phyloP scores from a whole-genome alignment of 164 flowering plant genomes.

The Sextonia rubra region DNA sequence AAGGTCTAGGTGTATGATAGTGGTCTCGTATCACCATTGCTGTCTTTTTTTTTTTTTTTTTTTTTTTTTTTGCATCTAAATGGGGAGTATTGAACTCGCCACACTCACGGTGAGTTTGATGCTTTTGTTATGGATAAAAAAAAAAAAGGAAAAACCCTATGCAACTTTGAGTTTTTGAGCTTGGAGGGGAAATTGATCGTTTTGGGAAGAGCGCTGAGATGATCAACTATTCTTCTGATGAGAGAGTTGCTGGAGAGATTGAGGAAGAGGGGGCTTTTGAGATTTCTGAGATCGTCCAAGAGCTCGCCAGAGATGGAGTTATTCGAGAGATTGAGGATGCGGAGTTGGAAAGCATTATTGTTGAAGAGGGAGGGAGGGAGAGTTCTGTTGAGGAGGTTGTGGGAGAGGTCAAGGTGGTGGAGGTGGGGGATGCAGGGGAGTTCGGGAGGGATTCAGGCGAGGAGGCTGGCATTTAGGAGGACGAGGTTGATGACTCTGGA shows the following conservation, averaged over 20 bases:
- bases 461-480: slow-evolving; percentile 58
- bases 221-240: slow-evolving; percentile 52
- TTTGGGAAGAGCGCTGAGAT: slow-evolving; percentile 32
- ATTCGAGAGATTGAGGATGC: slow-evolving; percentile 50
- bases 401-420: slow-evolving; percentile 61
- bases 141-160: no score
- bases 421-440: slow-evolving; percentile 56
- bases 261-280: slow-evolving; percentile 45
- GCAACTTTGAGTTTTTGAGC: no score
- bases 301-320: slow-evolving; percentile 70
- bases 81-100: no score
- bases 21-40: no score
- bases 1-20: no score
- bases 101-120: no score
- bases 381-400: slow-evolving; percentile 80
- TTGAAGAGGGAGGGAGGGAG: slow-evolving; percentile 33
- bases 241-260: slow-evolving; percentile 81
- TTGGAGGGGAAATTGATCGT: no score
- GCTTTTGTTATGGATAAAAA: no score
- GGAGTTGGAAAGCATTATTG: slow-evolving; percentile 44
- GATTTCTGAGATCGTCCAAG: slow-evolving; percentile 32
- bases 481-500: slow-evolving; percentile 52
- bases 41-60: no score
- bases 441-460: slow-evolving; percentile 57
- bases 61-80: no score